These are phyloP conservation scores for Hanseniaspora meyeri DNA, from an alignment of 805 yeast genomes.

Conservation along the genomic window DNA sequence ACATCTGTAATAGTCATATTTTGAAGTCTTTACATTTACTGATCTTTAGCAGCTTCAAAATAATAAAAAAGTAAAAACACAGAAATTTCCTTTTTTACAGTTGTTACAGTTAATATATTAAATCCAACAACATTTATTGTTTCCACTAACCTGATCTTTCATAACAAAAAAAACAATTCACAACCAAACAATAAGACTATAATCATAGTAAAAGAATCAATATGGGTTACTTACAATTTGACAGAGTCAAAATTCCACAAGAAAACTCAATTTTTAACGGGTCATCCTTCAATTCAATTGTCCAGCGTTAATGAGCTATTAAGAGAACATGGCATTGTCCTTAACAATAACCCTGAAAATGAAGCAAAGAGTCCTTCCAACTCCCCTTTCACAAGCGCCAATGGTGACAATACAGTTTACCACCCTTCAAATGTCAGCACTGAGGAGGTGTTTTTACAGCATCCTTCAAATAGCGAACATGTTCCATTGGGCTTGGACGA, in stretches of 20 bases:
- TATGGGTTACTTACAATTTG: slow-evolving; percentile 15
- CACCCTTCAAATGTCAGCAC: neutral
- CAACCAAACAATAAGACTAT: too few species aligned
- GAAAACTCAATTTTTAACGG: slow-evolving; percentile 9
- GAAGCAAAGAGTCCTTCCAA: neutral
- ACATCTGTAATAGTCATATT: too few species aligned
- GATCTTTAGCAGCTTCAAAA: too few species aligned
- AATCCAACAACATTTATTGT: too few species aligned
- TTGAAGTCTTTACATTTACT: too few species aligned
- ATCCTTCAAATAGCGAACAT: neutral
- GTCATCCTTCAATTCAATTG: neutral
- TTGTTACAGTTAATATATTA: too few species aligned
- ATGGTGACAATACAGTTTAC: neutral
- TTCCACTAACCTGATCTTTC: neutral
- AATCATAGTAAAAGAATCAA: neutral
- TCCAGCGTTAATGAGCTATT: slow-evolving; percentile 4
- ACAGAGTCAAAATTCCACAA: slow-evolving; percentile 13
- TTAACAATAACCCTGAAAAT: neutral
- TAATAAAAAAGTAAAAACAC: too few species aligned
- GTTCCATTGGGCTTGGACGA: neutral
- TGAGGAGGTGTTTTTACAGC: neutral
- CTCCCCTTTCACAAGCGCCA: neutral
- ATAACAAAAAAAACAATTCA: neutral
- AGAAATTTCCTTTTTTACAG: too few species aligned
- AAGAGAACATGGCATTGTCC: slow-evolving; percentile 7